Evolutionary conservation across 257 asterid species (phyloP).

Genomic region (Avicennia marina): DNA sequence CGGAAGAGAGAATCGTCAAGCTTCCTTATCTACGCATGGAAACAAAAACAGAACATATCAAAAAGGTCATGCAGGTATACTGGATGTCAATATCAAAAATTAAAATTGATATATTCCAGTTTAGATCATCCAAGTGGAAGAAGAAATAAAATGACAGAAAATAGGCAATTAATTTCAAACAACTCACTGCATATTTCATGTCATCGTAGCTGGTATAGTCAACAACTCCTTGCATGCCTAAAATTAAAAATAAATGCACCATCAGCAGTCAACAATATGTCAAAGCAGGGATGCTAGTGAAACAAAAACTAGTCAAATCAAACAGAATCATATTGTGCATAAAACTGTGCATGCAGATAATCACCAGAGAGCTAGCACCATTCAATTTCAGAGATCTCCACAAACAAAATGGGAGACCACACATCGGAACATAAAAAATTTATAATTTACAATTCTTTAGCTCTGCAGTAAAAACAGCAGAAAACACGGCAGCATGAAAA

Average conservation of each 20-base stretch:
- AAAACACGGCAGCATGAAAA: too few relatives aligned
- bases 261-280: background rate
- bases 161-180: background rate
- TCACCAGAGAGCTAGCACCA: constrained; percentile 2
- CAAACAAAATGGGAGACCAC: too few relatives aligned
- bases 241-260: constrained; percentile 7
- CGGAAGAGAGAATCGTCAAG: constrained; percentile 80
- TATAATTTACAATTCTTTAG: too few relatives aligned
- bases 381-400: too few relatives aligned
- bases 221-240: constrained; percentile 78
- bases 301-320: background rate
- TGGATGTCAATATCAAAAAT: background rate
- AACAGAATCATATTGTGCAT: background rate
- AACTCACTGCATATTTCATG: constrained; percentile 82
- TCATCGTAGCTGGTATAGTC: constrained; percentile 75
- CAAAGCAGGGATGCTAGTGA: background rate
- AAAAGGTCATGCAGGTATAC: constrained; percentile 1
- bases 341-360: background rate
- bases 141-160: constrained; percentile 2
- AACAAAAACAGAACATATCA: background rate
- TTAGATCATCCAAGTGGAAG: background rate
- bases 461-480: too few relatives aligned
- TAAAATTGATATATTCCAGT: background rate
- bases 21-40: constrained; percentile 56
- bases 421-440: too few relatives aligned